Base-by-base conservation (phyloP, 2,329 filamentous ascomycete species). In the Talaromyces sp. region DNA sequence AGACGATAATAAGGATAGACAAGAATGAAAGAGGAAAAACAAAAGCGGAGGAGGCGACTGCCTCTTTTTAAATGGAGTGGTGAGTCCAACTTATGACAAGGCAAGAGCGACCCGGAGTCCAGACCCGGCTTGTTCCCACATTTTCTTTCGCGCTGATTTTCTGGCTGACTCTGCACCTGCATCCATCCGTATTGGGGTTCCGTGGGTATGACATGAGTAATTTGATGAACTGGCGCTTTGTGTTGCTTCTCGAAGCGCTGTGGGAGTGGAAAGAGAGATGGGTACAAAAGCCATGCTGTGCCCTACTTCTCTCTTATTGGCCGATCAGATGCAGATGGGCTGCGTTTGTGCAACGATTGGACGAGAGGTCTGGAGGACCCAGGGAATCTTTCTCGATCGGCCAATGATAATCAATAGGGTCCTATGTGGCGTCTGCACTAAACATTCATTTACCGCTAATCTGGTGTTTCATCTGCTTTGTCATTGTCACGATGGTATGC, bases 1-100 rank as follows among this genome's bases (percentile, higher is more conserved):
- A 40, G 39, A 41, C 39, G 19, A 41, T 17, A 28, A 28, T 28
- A 19, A 33, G 33, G 45, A 48, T 15, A 13, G n/a, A 19, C 28
- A 19, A 33, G 28, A 48, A 19, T 17, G 28, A 48, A 10, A 7
- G 17, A 21, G 25, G 8, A 17, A 7, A 48, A 43, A 33, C 13
- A 25, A 54, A 17, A 45, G n/a, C 17, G 33, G 28, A 45, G 25
- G 52, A 43, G 57, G 46, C 22, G 45, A 21, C 15, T 39, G 40
- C 52, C 36, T 40, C 52, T 50, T 31, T 59, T 56, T 43, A 50
- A 55, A 48, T 48, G 28, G 28, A n/a, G n/a, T 48, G 31, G 28
- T 48, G 28, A 33, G 43, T 31, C 43, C 25, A 19, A 17, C 8
- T 2, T 13, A 28, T 35, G 45, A 48, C 28, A 35, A 35, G 45